phyloP scores from a whole-genome alignment of 768 basidiomycete genomes.

The Mycena chlorophos region DNA sequence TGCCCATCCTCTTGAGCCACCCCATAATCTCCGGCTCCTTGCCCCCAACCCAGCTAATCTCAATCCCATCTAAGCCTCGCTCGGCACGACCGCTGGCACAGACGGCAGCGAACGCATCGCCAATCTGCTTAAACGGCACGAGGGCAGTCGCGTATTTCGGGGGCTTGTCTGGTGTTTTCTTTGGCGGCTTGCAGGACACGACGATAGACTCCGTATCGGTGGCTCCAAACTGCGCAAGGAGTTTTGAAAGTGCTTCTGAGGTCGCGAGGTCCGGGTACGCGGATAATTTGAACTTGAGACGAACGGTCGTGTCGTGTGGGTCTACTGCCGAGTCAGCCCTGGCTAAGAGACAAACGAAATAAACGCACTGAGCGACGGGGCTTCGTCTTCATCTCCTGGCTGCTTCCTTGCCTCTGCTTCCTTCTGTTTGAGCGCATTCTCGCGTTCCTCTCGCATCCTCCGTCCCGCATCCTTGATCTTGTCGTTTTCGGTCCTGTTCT shows the following conservation, averaged over 20 bases:
- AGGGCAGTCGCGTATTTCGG: constrained; percentile 70
- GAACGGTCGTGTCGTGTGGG: constrained; percentile 71
- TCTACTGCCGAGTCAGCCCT: constrained; percentile 40
- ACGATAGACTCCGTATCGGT: constrained; percentile 67
- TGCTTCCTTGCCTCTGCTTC: constrained; percentile 42
- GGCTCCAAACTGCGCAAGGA: constrained; percentile 63
- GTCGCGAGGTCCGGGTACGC: constrained; percentile 59
- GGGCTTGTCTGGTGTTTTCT: constrained; percentile 55
- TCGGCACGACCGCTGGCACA: constrained; percentile 56
- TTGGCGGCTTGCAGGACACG: constrained; percentile 62
- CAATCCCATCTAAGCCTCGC: constrained; percentile 58
- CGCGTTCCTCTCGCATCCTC: constrained; percentile 64
- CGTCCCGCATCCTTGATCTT: constrained; percentile 75
- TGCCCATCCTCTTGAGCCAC: constrained; percentile 74
- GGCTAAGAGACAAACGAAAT: too few relatives aligned
- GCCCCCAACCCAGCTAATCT: constrained; percentile 72
- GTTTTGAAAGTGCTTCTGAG: constrained; percentile 43
- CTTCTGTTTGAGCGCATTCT: constrained; percentile 48
- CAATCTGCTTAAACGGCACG: constrained; percentile 74
- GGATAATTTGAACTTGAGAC: constrained; percentile 66
- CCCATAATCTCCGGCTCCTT: constrained; percentile 71
- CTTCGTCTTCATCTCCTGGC: constrained; percentile 44
- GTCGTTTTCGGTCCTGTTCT: constrained; percentile 62
- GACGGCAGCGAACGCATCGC: constrained; percentile 75
- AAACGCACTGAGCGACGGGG: constrained; percentile 55